Conservation (phyloP, 441 rosid genomes). For the Pelargonium citronellum region DNA sequence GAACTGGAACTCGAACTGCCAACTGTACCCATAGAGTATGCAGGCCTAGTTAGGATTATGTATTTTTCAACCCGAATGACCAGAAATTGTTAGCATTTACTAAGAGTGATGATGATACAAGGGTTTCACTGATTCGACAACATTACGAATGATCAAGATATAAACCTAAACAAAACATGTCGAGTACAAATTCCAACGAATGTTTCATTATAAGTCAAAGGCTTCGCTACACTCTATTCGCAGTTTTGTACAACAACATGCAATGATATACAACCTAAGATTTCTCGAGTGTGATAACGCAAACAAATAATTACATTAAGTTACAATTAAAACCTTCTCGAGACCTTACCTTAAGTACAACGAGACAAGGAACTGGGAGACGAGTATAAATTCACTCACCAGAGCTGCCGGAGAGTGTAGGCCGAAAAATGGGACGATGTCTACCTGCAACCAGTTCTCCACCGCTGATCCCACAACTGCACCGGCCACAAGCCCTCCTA, state of each 20-base stretch:
- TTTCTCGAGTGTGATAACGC: constrained; percentile 27
- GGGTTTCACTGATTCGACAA: too few relatives aligned
- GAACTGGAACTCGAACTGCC: too few relatives aligned
- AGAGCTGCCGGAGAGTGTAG: constrained; percentile 79
- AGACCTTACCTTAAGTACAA: constrained; percentile 57
- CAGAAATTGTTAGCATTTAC: too few relatives aligned
- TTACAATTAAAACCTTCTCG: constrained; percentile 20
- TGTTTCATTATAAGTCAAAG: too few relatives aligned
- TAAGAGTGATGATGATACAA: too few relatives aligned
- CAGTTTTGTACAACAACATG: constrained; percentile 11
- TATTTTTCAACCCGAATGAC: too few relatives aligned
- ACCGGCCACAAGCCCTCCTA: constrained; percentile 86
- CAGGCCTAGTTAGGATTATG: too few relatives aligned
- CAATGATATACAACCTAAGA: constrained; percentile 39
- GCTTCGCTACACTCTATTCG: too few relatives aligned
- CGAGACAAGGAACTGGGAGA: constrained; percentile 81
- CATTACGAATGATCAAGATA: too few relatives aligned
- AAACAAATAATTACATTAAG: constrained; percentile 41
- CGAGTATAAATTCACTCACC: constrained; percentile 74
- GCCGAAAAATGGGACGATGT: constrained; percentile 79
- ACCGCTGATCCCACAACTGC: constrained; percentile 85
- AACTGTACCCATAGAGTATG: too few relatives aligned
- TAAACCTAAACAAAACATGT: too few relatives aligned
- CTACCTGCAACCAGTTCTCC: constrained; percentile 91
- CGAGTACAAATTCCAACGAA: too few relatives aligned